Evolutionary conservation across 2,329 filamentous ascomycete species (phyloP).

Genomic region (Moelleriella libera): DNA sequence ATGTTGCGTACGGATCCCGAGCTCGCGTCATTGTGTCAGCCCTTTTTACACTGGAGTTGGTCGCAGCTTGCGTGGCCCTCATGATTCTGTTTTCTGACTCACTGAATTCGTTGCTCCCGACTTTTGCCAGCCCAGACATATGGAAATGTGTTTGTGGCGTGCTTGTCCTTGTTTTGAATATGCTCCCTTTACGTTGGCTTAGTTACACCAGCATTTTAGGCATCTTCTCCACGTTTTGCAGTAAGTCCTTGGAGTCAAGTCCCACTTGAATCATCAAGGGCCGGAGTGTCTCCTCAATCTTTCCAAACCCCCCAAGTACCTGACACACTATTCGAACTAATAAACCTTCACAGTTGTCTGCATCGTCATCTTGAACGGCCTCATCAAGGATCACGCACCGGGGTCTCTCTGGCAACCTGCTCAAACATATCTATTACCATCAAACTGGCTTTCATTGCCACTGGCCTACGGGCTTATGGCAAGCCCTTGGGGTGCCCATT

Average conservation of each 20-base stretch:
- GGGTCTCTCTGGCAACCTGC: slow-evolving; percentile 77
- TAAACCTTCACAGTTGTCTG: slow-evolving; percentile 48
- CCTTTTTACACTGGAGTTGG: slow-evolving; percentile 74
- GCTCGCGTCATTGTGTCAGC: slow-evolving; percentile 73
- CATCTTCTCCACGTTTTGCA: slow-evolving; percentile 80
- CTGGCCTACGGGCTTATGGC: slow-evolving; percentile 84
- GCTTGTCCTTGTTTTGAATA: slow-evolving; percentile 68
- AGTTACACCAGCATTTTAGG: slow-evolving; percentile 87
- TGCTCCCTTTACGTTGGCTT: slow-evolving; percentile 67
- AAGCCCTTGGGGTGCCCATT: slow-evolving; percentile 53
- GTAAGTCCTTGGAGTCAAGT: slow-evolving; percentile 35
- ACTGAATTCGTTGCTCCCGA: slow-evolving; percentile 63
- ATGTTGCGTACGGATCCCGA: slow-evolving; percentile 71
- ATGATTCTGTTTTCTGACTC: slow-evolving; percentile 91
- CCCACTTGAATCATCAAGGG: neutral
- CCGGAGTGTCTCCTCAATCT: neutral
- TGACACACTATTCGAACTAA: slow-evolving; percentile 1
- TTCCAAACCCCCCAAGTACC: no score
- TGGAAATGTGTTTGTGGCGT: slow-evolving; percentile 82
- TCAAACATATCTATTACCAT: slow-evolving; percentile 65
- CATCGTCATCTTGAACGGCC: slow-evolving; percentile 73
- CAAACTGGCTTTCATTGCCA: slow-evolving; percentile 76
- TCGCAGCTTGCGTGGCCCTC: slow-evolving; percentile 79
- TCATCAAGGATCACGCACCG: slow-evolving; percentile 64
- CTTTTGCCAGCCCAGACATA: slow-evolving; percentile 43